A percentile compares a stretch with the other conserved stretches of the same genome.
phyloP scores from a whole-genome alignment of 148 eudicot genomes.

The Arbutus unedo region DNA sequence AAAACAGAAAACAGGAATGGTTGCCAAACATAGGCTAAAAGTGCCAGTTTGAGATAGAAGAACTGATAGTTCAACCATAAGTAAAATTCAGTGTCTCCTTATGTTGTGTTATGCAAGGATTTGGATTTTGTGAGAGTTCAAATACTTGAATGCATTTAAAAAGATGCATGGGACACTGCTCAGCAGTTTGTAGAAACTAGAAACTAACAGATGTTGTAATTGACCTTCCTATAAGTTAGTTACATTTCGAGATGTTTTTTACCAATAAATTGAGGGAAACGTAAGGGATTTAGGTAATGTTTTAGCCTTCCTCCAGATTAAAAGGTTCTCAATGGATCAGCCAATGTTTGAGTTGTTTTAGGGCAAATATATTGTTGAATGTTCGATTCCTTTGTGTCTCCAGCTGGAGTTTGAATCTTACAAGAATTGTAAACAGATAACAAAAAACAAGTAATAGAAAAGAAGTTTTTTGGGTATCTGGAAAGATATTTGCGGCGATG shows the following conservation, averaged over 20 bases:
- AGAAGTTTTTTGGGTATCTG: not conserved
- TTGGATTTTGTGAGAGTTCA: not conserved
- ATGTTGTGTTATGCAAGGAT: not conserved
- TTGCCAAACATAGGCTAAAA: too few relatives aligned
- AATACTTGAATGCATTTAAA: not conserved
- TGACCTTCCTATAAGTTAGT: not conserved
- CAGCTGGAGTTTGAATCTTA: not conserved
- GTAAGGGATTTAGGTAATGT: not conserved
- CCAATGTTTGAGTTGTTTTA: not conserved
- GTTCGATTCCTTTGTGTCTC: not conserved
- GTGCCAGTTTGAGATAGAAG: not conserved
- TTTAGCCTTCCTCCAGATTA: not conserved
- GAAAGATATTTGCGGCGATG: not conserved
- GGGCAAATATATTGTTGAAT: not conserved
- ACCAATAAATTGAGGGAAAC: not conserved
- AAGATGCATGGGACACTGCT: not conserved
- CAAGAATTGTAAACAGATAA: not conserved
- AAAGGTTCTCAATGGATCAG: not conserved
- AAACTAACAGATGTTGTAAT: not conserved
- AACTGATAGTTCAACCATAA: not conserved
- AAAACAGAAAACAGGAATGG: too few relatives aligned
- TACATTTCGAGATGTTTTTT: not conserved
- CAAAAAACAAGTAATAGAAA: not conserved
- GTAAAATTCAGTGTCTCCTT: not conserved
- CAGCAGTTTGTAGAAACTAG: not conserved